Percentiles rank a stretch among this genome's conserved stretches.
Conservation (phyloP, 257 asterid species). For the Solanum tacnaense region DNA sequence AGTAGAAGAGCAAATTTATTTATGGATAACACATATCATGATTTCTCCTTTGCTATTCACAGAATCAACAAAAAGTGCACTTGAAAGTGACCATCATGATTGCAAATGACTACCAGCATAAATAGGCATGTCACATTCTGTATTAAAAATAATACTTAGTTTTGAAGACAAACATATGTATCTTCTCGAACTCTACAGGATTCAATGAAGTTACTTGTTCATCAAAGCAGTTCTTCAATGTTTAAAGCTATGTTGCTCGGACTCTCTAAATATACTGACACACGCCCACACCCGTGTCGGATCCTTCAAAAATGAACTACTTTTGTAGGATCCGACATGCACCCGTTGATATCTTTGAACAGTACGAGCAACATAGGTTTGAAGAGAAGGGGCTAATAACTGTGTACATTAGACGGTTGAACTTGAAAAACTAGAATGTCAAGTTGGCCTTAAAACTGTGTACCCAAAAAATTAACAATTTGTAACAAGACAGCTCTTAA, state of each 20-base stretch:
- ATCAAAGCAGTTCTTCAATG: not conserved
- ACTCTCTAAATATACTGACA: not conserved
- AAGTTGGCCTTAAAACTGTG: not conserved
- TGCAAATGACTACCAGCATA: not conserved
- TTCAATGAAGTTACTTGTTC: not conserved
- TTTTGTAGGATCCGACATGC: not conserved
- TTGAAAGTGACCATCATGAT: not conserved
- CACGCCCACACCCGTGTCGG: not conserved
- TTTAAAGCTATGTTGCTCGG: not conserved
- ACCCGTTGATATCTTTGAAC: not conserved
- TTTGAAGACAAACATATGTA: not conserved
- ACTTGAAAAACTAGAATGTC: not conserved
- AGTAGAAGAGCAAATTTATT: not conserved
- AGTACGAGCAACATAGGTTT: not conserved
- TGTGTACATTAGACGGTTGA: not conserved
- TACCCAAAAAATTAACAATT: not conserved
- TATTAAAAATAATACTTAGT: not conserved
- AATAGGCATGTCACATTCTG: not conserved
- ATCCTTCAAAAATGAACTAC: not conserved
- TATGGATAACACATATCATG: not conserved
- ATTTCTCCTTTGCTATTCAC: not conserved
- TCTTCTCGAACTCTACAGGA: not conserved
- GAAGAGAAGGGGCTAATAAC: not conserved
- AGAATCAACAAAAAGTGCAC: not conserved
- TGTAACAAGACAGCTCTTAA: not conserved